Conservation (phyloP, 2,329 filamentous ascomycete genomes). For the Colletotrichum echinochloae region DNA sequence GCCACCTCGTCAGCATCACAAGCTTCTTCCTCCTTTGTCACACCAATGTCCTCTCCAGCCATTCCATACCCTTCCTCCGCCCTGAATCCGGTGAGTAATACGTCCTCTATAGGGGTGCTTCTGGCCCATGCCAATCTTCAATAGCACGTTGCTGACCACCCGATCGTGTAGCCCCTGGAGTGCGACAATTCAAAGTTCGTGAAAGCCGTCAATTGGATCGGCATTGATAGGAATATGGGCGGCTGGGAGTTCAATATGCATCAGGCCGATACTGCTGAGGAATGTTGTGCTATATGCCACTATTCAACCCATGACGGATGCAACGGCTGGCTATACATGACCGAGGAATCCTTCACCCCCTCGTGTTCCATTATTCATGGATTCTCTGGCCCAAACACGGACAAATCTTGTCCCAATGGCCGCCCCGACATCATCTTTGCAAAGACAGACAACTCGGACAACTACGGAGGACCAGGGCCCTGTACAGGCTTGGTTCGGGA, state of each 20-base stretch:
- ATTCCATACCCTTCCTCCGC: conserved; percentile 1
- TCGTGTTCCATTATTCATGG: conserved; percentile 40
- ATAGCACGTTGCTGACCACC: not conserved
- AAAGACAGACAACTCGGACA: conserved; percentile 8
- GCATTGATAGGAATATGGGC: conserved; percentile 16
- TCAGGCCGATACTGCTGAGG: conserved; percentile 24
- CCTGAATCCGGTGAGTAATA: conserved; percentile 9
- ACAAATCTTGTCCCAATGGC: conserved; percentile 36
- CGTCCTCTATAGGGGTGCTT: not conserved
- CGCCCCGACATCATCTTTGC: conserved; percentile 39
- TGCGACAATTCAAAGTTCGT: conserved; percentile 31
- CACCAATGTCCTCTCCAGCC: not conserved
- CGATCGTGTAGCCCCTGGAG: conserved; percentile 3
- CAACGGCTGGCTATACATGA: conserved; percentile 42
- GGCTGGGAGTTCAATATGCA: conserved; percentile 38
- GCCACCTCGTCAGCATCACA: not conserved
- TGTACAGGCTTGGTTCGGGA: conserved; percentile 27
- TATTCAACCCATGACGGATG: conserved; percentile 32
- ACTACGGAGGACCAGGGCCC: conserved; percentile 35
- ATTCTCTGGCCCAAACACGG: conserved; percentile 29
- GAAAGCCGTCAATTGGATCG: conserved; percentile 39
- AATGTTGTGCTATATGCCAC: conserved; percentile 40
- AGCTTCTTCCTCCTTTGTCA: not conserved
- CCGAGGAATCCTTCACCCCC: conserved; percentile 12
- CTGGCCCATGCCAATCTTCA: not conserved